Base-by-base conservation (phyloP, 495 filamentous ascomycete genomes). In the Podospora appendiculata region DNA sequence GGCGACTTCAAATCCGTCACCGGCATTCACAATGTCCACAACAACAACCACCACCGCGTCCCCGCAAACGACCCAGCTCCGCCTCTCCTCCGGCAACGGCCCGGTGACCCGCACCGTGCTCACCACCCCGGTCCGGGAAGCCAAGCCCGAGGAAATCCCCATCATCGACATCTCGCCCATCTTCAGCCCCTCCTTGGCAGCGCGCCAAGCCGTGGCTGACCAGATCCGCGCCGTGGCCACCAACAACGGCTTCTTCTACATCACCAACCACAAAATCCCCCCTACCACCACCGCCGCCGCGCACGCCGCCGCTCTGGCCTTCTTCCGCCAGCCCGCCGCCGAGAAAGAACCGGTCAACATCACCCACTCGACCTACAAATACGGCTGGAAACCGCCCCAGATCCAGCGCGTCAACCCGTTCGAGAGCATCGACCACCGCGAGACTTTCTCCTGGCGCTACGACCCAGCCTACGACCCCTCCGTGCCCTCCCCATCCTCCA, bases 231-330 rank as follows among this genome's bases (percentile, higher is more conserved):
- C 61, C 32, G 74, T 73, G 4, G 74, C 72, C 40, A 70, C 63
- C 4, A 71, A 52, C 41, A 62, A 58, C 2, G 75, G 75, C 13
- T 78, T 78, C 62, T 76, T 78, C 64, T 76, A 75, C 60, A 75
- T 78, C 56, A 67, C 66, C 46, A 73, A 79, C 50, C 78, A 80
- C 60, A 72, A 75, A 0, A 76, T 82, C 36, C 47, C 70, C 0
- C 57, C 73, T 12, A 51, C 65, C 0, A 39, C 73, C 0, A 71
- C 75, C 45, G 52, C 68, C 9, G 32, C 57, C 17, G 61, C 64
- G 6, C 52, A 60, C 32, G 32, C 17, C 17, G 49, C 53, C 5
- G 63, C 70, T 0, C 58, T 72, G 16, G 58, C 55, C 0, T 82
- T 80, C 56, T 82, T 82, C 60, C 57, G 54, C 17, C 73, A 74